These are phyloP conservation scores for Colletotrichum tabaci DNA, from an alignment of 2,329 filamentous ascomycete species.

Conservation along the genomic window DNA sequence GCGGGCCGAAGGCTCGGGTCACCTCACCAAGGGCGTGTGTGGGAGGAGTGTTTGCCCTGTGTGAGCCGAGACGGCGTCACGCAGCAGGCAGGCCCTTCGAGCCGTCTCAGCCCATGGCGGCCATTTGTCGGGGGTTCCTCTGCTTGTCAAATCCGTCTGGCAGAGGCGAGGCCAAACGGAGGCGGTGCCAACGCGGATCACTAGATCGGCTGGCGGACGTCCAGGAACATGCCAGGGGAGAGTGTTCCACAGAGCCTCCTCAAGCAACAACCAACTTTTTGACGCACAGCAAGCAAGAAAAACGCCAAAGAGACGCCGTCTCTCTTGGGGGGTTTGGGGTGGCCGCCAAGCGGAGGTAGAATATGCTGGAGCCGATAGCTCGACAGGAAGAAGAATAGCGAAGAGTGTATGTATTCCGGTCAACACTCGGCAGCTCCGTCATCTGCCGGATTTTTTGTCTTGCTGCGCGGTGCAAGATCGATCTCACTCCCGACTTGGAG, in stretches of 20 bases:
- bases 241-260: constrained; percentile 9
- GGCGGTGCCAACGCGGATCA: not conserved
- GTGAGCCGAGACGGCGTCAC: constrained; percentile 4
- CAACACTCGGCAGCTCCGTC: not conserved
- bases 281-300: not conserved
- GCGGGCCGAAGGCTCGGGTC: constrained; percentile 8
- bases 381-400: not conserved
- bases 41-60: constrained; percentile 5
- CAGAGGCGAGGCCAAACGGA: not conserved
- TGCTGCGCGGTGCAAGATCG: not conserved
- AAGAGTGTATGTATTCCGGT: too few relatives aligned
- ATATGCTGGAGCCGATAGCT: too few relatives aligned
- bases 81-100: constrained; percentile 6
- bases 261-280: not conserved
- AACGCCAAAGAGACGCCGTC: not conserved
- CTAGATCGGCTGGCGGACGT: constrained; percentile 5
- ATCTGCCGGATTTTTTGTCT: not conserved
- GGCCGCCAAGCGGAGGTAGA: not conserved
- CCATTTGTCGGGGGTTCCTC: constrained; percentile 21
- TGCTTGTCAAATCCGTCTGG: constrained; percentile 21
- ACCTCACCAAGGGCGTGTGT: not conserved
- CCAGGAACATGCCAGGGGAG: constrained; percentile 15
- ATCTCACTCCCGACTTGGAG: not conserved
- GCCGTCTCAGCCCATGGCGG: not conserved
- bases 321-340: not conserved